A percentile compares a stretch with the other conserved stretches of the same genome.
These are phyloP conservation scores for Talaromyces funiculosus DNA, from an alignment of 2,329 filamentous ascomycete species.

Conservation along the genomic window DNA sequence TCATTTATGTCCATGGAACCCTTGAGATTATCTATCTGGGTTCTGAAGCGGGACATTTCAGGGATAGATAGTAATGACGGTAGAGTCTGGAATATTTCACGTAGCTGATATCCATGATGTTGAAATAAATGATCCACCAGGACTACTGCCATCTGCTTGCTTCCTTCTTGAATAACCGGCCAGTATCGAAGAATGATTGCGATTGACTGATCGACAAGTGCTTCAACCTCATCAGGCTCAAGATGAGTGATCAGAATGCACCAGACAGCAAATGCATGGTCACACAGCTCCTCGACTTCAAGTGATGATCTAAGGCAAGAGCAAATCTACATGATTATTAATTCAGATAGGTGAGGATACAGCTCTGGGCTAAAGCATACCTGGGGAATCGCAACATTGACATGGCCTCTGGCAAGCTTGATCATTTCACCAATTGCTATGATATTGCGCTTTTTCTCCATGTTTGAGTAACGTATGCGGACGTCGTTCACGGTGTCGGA, in stretches of 20 bases:
- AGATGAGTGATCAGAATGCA: conserved; percentile 68
- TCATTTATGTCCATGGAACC: conserved; percentile 60
- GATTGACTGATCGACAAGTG: conserved; percentile 81
- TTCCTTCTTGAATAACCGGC: conserved; percentile 57
- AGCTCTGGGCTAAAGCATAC: conserved; percentile 41
- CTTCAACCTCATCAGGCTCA: conserved; percentile 70
- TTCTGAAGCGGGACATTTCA: conserved; percentile 62
- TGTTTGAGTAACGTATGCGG: conserved; percentile 50
- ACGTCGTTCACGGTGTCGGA: conserved; percentile 71
- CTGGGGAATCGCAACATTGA: conserved; percentile 78
- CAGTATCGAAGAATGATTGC: conserved; percentile 82
- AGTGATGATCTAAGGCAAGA: conserved; percentile 87
- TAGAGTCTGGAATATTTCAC: conserved; percentile 65
- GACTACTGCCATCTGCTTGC: conserved; percentile 54
- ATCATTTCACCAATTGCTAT: conserved; percentile 86
- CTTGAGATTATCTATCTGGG: conserved; percentile 60
- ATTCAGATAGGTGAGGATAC: conserved; percentile 10
- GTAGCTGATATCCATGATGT: conserved; percentile 56
- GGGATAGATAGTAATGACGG: conserved; percentile 71
- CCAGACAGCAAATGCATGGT: conserved; percentile 80
- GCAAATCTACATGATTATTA: conserved; percentile 57
- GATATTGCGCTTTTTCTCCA: conserved; percentile 71
- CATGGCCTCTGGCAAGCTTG: conserved; percentile 63
- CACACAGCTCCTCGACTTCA: conserved; percentile 65
- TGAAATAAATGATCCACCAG: conserved; percentile 62